These are phyloP conservation scores for Tagetes patula DNA, from an alignment of 129 eudicot species.

Conservation along the genomic window DNA sequence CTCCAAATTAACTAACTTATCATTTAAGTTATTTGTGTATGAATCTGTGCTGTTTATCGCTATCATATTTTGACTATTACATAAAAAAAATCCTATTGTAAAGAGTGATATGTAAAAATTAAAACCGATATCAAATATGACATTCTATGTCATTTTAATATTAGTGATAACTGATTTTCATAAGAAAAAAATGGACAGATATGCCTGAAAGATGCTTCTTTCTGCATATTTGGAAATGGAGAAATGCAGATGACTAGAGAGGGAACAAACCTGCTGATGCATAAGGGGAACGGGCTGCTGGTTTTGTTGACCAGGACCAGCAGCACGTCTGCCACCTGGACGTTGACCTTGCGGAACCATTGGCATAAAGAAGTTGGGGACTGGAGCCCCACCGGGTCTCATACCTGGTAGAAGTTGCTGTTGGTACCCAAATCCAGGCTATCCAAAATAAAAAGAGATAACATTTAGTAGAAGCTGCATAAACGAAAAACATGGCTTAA, in stretches of 20 bases:
- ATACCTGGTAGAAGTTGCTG: slow-evolving; percentile 77
- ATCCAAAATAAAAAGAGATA: neutral
- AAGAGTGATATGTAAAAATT: neutral
- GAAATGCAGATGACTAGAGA: neutral
- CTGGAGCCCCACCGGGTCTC: slow-evolving; percentile 61
- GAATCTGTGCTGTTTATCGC: too few relatives aligned
- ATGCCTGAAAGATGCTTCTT: neutral
- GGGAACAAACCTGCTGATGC: slow-evolving; percentile 63
- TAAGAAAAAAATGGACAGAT: too few relatives aligned
- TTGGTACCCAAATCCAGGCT: slow-evolving; percentile 85
- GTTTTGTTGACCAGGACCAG: slow-evolving; percentile 50
- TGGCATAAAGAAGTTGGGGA: slow-evolving; percentile 69
- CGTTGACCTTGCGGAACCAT: slow-evolving; percentile 55
- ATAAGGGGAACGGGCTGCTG: slow-evolving; percentile 52
- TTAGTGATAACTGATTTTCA: too few relatives aligned
- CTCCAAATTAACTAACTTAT: too few relatives aligned
- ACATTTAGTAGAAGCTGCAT: neutral
- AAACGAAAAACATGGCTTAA: too few relatives aligned
- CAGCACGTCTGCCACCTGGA: slow-evolving; percentile 65
- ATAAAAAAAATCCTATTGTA: too few relatives aligned
- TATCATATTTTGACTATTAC: too few relatives aligned
- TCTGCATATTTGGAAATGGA: neutral
- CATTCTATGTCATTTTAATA: neutral
- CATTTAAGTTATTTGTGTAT: too few relatives aligned
- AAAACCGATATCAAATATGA: neutral